Base-by-base conservation (phyloP, 139 green algal species). In the Chlorella sp. region DNA sequence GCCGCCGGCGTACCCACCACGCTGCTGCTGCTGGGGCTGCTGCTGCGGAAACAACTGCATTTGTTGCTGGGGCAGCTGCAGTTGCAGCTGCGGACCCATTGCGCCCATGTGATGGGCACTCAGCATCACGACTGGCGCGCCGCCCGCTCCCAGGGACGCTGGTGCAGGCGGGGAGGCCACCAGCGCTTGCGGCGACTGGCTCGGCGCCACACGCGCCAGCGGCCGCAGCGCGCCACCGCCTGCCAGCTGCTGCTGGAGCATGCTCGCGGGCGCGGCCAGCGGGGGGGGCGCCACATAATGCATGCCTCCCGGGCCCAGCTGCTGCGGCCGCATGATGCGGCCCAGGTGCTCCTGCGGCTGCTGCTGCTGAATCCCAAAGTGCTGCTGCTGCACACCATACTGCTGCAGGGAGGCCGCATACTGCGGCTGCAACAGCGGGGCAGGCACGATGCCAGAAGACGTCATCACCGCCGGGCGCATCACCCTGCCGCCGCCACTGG, bases 241-340 rank as follows among this genome's bases (percentile, higher is more conserved):
- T 0, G 67, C 46, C 12, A 46, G 67, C 33, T 62, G 67, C 21
- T 73, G 61, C 31, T 46, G 67, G 46, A 73, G 61, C 19, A 73
- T 55, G 27, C 12, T 23, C 46, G 35, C 46, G 21, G 48, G 67
- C 2, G 17, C 51, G 11, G 51, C 51, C 9, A 35, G 51, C 1
- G 46, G 65, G 0, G n/a, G 36, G 45, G 43, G 19, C 8, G 9
- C 38, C 31, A 42, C 31, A 15, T 42, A 14, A 5, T 25, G 25
- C 40, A 45, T 31, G 29, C 9, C 43, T 19, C 19, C 31, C 12
- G 59, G 31, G 12, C 51, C 51, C 55, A 76, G 56, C 58, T 77
- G 71, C 43, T 70, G 71, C 42, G 71, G 53, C 40, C 42, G 71
- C 61, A 71, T 78, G 60, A 71, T 55, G 45, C 33, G 8, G 42